Base-by-base conservation (phyloP, 2,329 filamentous ascomycete species). In the Amauroascus niger region DNA sequence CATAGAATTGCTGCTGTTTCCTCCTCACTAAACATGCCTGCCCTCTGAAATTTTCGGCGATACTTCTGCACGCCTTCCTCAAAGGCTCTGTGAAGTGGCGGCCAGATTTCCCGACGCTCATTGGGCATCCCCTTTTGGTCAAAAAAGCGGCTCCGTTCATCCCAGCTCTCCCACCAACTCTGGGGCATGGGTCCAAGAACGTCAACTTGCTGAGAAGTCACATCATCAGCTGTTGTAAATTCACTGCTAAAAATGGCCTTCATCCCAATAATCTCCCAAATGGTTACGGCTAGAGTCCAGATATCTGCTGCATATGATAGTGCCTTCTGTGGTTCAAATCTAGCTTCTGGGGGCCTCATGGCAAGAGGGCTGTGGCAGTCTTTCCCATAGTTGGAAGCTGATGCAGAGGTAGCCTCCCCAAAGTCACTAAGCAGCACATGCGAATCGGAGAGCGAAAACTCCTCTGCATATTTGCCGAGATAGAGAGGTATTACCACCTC, bases 231-330 rank as follows among this genome's bases (percentile, higher is more conserved):
- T 13, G 37, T 51, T 6, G 30, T 13, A 1, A 22, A 58, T 1
- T 58, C 56, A 35, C 2, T 53, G 9, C 56, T 55, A 22, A 58
- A 58, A 28, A 63, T 55, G 0, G 60, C 52, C 40, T 63, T 62
- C 59, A 63, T 64, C 1, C 62, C 60, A 16, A 64, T 13, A 39
- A 67, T 62, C 55, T 65, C 61, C 62, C 61, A 67, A 6, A 65
- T 64, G 2, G 61, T 51, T 1, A 44, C 55, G 7, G 58, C 62
- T 22, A 65, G 35, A 30, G 61, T 63, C 63, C 63, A 66, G 7
- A 66, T 63, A 43, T 65, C 63, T 46, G 63, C 53, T 2, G 61
- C 26, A 53, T 57, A 66, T 37, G 62, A 52, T 0, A 66, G 56
- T 6, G 57, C 48, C 0, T 33, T 6, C 2, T 61, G 24, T 7